Base-by-base conservation (phyloP, 176 grass and related monocot genomes). In the Carex kokanica region DNA sequence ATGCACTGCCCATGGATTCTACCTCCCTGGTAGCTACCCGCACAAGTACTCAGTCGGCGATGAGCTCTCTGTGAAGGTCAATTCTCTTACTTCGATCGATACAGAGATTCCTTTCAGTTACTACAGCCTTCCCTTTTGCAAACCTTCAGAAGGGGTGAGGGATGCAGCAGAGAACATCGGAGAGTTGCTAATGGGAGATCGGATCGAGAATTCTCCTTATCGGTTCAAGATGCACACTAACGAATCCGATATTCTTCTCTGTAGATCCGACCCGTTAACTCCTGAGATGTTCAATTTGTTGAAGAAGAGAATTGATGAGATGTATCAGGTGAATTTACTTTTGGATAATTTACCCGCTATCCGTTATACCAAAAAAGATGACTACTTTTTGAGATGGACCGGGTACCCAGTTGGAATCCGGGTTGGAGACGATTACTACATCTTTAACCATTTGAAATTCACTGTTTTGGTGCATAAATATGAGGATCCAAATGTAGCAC, bases 391-490 rank as follows among this genome's bases (percentile, higher is more conserved):
- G 21, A 79, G 88, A 32, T 89, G 84, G 88, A 89, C 88, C 2
- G 88, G 88, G 1, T 89, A 83, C 21, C 88, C 88, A 1, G 54
- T 89, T 4, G 88, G 88, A 0, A 71, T 89, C 0, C 25, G 43
- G 12, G 60, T 79, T 5, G 59, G 8, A 0, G 79, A 70, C 8
- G 79, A 34, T 12, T 86, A 89, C 47, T 89, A 83, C 5, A 68
- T 89, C 16, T 89, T 89, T 64, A 89, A 89, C 10, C 88, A 89
- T 60, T 64, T 89, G 16, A 83, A 89, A 27, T 89, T 89, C 49
- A 89, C 84, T 2, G 88, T 89, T 64, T 62, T 86, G 61, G 88
- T 89, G 36, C 88, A 89, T 75, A 89, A 86, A 24, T 89, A 89
- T 16, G 88, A 89, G 52, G 88, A 86, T 40, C 73, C 82, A 1